These are phyloP conservation scores for Castanopsis chinensis DNA, from an alignment of 306 rosid species.

Conservation along the genomic window DNA sequence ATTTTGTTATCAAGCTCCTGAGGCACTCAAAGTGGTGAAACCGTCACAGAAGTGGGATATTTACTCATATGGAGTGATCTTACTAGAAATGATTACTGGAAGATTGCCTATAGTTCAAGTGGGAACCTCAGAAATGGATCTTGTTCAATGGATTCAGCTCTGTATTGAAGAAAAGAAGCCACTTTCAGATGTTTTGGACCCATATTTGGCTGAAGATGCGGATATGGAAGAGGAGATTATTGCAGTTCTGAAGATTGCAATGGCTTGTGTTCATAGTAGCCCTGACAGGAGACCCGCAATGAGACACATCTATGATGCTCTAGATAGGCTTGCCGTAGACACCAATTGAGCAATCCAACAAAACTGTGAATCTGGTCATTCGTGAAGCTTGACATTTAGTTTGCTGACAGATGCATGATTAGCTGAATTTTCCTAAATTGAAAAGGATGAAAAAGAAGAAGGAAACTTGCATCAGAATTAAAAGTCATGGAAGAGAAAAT, in stretches of 20 bases:
- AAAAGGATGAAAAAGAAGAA: background rate
- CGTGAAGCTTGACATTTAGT: slow-evolving; percentile 29
- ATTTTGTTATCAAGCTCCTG: slow-evolving; percentile 82
- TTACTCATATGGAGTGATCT: slow-evolving; percentile 86
- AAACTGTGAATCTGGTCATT: slow-evolving; percentile 25
- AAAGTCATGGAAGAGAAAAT: slow-evolving; percentile 17
- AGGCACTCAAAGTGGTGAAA: slow-evolving; percentile 78
- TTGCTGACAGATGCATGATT: slow-evolving; percentile 21
- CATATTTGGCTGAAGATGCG: slow-evolving; percentile 58
- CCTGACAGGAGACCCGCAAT: slow-evolving; percentile 92
- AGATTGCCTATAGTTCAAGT: slow-evolving; percentile 70
- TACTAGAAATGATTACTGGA: slow-evolving; percentile 85
- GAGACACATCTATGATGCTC: slow-evolving; percentile 81
- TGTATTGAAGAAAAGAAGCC: slow-evolving; percentile 96
- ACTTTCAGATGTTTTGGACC: slow-evolving; percentile 77
- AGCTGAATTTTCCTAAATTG: slow-evolving; percentile 12
- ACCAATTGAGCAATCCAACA: slow-evolving; percentile 43
- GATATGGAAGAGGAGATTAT: slow-evolving; percentile 83
- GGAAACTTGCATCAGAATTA: slow-evolving; percentile 27
- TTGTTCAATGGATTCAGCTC: slow-evolving; percentile 90
- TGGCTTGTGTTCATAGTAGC: slow-evolving; percentile 81
- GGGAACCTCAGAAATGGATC: slow-evolving; percentile 82
- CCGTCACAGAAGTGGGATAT: slow-evolving; percentile 99
- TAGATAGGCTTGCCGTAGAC: slow-evolving; percentile 58
- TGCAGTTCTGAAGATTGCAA: slow-evolving; percentile 79